Evolutionary conservation across 192 early-diverging fungal genomes (phyloP).

Genomic region (Irineochytrium annulatum): DNA sequence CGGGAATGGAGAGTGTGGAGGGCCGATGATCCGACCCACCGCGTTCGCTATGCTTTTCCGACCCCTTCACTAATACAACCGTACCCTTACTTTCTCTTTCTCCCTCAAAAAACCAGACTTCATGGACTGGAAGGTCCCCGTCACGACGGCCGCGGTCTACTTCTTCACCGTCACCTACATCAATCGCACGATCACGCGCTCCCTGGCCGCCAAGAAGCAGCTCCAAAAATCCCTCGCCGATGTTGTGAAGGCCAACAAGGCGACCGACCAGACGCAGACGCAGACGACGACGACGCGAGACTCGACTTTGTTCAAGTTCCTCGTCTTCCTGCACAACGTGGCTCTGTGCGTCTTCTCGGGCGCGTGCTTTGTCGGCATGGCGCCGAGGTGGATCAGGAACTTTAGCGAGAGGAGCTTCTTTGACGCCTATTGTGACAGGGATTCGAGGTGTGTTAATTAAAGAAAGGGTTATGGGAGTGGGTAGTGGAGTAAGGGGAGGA

Average conservation of each 20-base stretch:
- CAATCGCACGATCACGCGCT: neutral
- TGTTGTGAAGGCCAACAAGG: neutral
- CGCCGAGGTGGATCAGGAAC: constrained; percentile 49
- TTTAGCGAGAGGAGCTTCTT: constrained; percentile 44
- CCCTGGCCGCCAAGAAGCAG: no score
- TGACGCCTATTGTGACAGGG: constrained; percentile 33
- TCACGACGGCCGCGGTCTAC: constrained; percentile 13
- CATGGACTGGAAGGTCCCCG: no score
- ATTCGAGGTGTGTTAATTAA: constrained; percentile 21
- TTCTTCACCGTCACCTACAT: constrained; percentile 22
- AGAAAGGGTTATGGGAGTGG: no score
- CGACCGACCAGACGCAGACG: neutral
- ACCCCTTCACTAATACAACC: no score
- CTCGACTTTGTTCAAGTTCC: constrained; percentile 55
- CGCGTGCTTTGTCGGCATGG: constrained; percentile 64
- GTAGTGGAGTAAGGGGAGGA: no score
- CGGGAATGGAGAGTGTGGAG: no score
- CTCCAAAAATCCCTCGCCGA: no score
- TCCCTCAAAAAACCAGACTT: no score
- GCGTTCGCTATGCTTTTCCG: no score
- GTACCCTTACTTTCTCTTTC: no score
- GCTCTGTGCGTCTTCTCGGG: constrained; percentile 66
- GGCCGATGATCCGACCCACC: no score
- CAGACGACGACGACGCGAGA: no score
- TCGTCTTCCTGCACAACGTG: constrained; percentile 79